Base-by-base conservation (phyloP, 805 yeast genomes). In the Yarrowia sp. region DNA sequence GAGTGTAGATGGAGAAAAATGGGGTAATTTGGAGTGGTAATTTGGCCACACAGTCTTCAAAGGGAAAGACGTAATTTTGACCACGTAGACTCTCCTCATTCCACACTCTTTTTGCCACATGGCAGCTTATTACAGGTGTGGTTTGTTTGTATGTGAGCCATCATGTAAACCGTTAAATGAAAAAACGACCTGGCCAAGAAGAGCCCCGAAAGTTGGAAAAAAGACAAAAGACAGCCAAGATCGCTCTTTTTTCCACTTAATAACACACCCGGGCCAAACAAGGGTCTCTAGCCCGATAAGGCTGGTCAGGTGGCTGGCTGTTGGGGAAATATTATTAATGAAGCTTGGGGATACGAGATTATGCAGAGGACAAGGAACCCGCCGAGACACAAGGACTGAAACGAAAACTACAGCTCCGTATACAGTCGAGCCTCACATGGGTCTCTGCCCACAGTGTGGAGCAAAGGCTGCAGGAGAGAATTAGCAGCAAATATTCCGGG, bases 281-380 rank as follows among this genome's bases (percentile, higher is more conserved):
- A n/a, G n/a, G n/a, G n/a, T n/a, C 30, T 26, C 26, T 17, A 11
- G 35, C 14, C n/a, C 22, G 54, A 48, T 48, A 48, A 48, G 54
- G 26, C 51, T 14, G 14, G 54, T 48, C 54, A 48, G 54, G 38
- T 48, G 54, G 52, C 35, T 14, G 38, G 12, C 38, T 14, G 38
- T 21, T 28, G 49, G 49, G 48, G 49, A n/a, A n/a, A 5, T 44
- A 48, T 48, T 48, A 32, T 48, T 21, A 21, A 48, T 32, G 54
- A 32, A 21, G 52, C 26, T 48, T 19, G 43, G 52, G n/a, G 38
- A 48, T 48, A 48, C 54, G 54, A 48, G 54, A 48, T 48, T 48
- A 48, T 48, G 54, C 54, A 48, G 51, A 44, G 46, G 28, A 41
- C 46, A 41, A 41, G 46, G 46, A 21, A 3, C 9, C 24, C 7